Base-by-base conservation (phyloP, 1,284 basidiomycete genomes). In the Blastosporella zonata region DNA sequence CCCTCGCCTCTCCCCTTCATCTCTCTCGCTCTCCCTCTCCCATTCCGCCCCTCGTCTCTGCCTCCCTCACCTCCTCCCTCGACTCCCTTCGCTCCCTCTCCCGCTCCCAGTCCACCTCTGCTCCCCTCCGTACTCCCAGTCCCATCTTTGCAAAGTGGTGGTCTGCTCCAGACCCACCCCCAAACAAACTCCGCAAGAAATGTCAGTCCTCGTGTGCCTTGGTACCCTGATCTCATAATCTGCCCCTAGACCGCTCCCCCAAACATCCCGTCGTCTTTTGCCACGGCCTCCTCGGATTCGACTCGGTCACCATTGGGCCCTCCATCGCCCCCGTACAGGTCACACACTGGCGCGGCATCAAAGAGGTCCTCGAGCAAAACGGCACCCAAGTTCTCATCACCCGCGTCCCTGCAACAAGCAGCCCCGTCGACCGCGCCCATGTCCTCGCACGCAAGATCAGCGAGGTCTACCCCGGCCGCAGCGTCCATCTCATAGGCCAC, bases 261-360 rank as follows among this genome's bases (percentile, higher is more conserved):
- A 77, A 79, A 53, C 81, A 92, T 57, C 94, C 94, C 0, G 68
- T 97, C 38, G 87, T 97, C 2, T 96, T 97, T 66, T 96, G 93
- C 58, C 94, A 97, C 62, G 94, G 95, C 6, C 77, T 97, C 1
- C 77, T 97, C 1, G 93, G 93, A 3, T 93, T 93, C 59, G 90
- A 93, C 63, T 84, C 82, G 0, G 79, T 89, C 53, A 84, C 78
- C 3, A 79, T 89, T 37, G 83, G 84, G 7, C 82, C 81, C 1
- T 68, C 82, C 13, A 84, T 93, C 49, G 84, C 88, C 8, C 84
- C 89, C 2, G 62, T 97, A 21, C 84, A 93, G 60, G 90, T 98
- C 40, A 79, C 85, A 3, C 93, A 98, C 65, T 98, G 95, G 95
- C 80, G 94, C 31, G 95, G 95, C 2, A 94, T 97, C 55, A 87